Conservation (phyloP, 1,284 basidiomycete genomes). For the Laetiporus sulphureus region DNA sequence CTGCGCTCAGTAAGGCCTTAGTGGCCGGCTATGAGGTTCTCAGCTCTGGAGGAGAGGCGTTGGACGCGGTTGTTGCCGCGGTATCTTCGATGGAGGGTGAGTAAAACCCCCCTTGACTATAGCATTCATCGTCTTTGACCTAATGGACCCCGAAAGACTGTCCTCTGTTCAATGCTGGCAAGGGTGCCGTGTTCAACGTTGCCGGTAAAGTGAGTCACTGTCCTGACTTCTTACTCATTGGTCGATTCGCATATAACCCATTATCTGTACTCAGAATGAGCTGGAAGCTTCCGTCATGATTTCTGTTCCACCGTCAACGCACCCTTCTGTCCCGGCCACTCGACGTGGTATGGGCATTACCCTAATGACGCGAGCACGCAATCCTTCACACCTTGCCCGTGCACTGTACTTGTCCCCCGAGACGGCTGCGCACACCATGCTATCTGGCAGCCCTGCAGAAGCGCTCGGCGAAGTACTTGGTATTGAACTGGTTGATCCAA, state of each 20-base stretch:
- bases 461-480: slow-evolving; percentile 48
- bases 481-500: slow-evolving; percentile 55
- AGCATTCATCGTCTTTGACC: neutral
- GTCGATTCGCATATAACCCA: too few relatives aligned
- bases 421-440: slow-evolving; percentile 57
- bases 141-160: slow-evolving; percentile 40
- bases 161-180: slow-evolving; percentile 72
- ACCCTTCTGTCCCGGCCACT: slow-evolving; percentile 48
- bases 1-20: slow-evolving; percentile 48
- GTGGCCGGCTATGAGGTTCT: slow-evolving; percentile 59
- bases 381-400: slow-evolving; percentile 68
- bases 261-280: slow-evolving; percentile 72
- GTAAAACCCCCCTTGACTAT: slow-evolving; percentile 8
- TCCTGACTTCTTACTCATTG: too few relatives aligned
- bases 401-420: slow-evolving; percentile 61
- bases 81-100: slow-evolving; percentile 71
- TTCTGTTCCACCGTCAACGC: slow-evolving; percentile 61
- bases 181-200: slow-evolving; percentile 76
- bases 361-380: slow-evolving; percentile 60
- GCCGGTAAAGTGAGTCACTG: slow-evolving; percentile 56
- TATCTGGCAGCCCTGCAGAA: slow-evolving; percentile 64
- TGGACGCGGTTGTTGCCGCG: slow-evolving; percentile 77
- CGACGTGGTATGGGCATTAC: slow-evolving; percentile 61
- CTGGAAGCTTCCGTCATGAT: slow-evolving; percentile 76
- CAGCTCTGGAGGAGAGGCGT: slow-evolving; percentile 62